phyloP scores from a whole-genome alignment of 768 basidiomycete species.

The Podaxis rugospora region DNA sequence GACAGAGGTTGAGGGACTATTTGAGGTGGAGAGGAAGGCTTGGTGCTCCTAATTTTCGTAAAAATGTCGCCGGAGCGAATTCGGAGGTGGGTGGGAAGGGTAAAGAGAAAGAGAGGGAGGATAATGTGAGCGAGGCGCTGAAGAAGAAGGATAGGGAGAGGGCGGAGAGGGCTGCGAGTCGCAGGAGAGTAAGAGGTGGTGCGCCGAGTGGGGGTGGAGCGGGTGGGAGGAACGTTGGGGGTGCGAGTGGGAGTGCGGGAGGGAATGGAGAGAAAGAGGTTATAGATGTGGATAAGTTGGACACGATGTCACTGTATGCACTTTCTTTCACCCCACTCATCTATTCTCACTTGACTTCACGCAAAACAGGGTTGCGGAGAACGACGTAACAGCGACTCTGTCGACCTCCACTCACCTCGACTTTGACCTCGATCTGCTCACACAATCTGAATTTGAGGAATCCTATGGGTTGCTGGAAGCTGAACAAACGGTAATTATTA shows the following conservation, averaged over 20 bases:
- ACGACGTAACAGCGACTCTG: conserved; percentile 1
- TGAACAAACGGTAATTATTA: conserved; percentile 78
- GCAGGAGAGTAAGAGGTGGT: conserved; percentile 77
- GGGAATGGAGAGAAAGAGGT: conserved; percentile 16
- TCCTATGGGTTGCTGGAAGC: conserved; percentile 77
- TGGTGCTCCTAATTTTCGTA: conserved; percentile 2
- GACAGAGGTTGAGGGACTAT: conserved; percentile 64
- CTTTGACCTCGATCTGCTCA: conserved; percentile 25
- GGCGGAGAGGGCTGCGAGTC: conserved; percentile 52
- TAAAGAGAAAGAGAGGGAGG: conserved; percentile 23
- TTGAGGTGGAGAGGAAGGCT: conserved; percentile 77
- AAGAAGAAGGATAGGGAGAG: conserved; percentile 70
- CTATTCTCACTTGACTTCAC: background rate
- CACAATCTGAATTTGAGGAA: conserved; percentile 56
- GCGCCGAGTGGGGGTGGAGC: conserved; percentile 32
- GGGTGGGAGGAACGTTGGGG: conserved; percentile 12
- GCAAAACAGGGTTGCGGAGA: background rate
- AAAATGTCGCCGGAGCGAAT: background rate
- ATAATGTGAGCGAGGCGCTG: conserved; percentile 64
- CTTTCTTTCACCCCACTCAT: background rate
- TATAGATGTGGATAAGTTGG: conserved; percentile 43
- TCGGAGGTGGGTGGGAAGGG: conserved; percentile 19
- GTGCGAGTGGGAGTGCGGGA: conserved; percentile 9
- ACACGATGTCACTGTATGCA: conserved; percentile 20
- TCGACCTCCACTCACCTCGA: conserved; percentile 16